Evolutionary conservation across 495 filamentous ascomycete genomes (phyloP).

Genomic region (Daldinia caldariorum): DNA sequence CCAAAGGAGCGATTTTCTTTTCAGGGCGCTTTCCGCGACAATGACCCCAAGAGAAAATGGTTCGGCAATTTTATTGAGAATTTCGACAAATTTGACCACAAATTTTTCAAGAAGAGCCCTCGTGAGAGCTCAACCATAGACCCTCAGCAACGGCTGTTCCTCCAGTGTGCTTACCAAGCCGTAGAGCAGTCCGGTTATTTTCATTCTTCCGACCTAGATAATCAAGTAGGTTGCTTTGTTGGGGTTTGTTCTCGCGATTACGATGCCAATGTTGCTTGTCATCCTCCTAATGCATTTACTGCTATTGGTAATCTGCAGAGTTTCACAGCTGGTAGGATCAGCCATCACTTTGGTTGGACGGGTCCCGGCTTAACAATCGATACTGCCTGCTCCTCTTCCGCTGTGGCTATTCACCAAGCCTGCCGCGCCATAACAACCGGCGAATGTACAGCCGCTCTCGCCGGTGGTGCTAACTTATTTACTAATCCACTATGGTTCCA

Average conservation of each 20-base stretch:
- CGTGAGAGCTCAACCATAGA: constrained; percentile 58
- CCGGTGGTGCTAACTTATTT: constrained; percentile 48
- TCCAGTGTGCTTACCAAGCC: constrained; percentile 61
- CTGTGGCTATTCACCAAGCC: constrained; percentile 58
- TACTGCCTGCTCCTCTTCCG: constrained; percentile 64
- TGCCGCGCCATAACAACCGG: constrained; percentile 52
- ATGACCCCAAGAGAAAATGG: constrained; percentile 39
- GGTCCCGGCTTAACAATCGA: constrained; percentile 65
- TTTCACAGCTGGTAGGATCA: constrained; percentile 46
- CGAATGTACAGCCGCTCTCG: constrained; percentile 56
- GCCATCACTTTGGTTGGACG: constrained; percentile 63
- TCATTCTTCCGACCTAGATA: constrained; percentile 21
- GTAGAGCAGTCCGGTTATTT: constrained; percentile 53
- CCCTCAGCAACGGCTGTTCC: constrained; percentile 57
- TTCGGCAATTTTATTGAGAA: constrained; percentile 48
- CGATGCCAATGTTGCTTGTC: constrained; percentile 47
- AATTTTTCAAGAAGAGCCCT: constrained; percentile 60
- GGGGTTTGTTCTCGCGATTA: constrained; percentile 46
- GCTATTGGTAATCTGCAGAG: constrained; percentile 43
- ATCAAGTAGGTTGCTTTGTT: constrained; percentile 49
- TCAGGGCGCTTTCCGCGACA: constrained; percentile 33
- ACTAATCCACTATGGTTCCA: constrained; percentile 44
- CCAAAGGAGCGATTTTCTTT: constrained; percentile 35
- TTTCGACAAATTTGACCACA: constrained; percentile 57
- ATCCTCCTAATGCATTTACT: constrained; percentile 44